These are phyloP conservation scores for Yamadazyma taylorii DNA, from an alignment of 1,139 yeast species.

Conservation along the genomic window DNA sequence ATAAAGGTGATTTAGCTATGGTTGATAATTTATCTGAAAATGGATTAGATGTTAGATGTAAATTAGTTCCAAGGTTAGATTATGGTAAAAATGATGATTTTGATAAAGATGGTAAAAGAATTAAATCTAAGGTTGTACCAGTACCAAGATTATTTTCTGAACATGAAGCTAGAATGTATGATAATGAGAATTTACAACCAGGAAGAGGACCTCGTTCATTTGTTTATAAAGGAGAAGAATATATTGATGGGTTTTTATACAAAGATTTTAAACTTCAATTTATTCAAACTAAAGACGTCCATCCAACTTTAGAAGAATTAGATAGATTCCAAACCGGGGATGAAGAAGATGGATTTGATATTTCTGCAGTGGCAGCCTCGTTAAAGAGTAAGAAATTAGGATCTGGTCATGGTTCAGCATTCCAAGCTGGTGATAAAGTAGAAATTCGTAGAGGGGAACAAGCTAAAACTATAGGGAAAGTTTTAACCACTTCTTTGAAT, in stretches of 20 bases:
- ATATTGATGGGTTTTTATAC: slow-evolving; percentile 80
- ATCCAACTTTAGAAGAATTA: slow-evolving; percentile 86
- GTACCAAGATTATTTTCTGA: slow-evolving; percentile 83
- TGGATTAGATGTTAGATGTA: slow-evolving; percentile 90
- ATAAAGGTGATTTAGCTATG: slow-evolving; percentile 89
- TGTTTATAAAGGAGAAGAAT: slow-evolving; percentile 83
- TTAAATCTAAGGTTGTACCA: slow-evolving; percentile 64
- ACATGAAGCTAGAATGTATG: slow-evolving; percentile 58
- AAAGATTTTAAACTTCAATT: slow-evolving; percentile 85
- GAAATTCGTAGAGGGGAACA: slow-evolving; percentile 93
- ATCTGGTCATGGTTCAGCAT: slow-evolving; percentile 37
- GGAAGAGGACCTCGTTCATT: slow-evolving; percentile 75
- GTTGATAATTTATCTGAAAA: slow-evolving; percentile 93
- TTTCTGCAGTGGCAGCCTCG: slow-evolving; percentile 81
- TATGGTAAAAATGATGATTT: slow-evolving; percentile 71
- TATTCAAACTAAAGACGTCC: slow-evolving; percentile 79
- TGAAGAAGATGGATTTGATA: slow-evolving; percentile 79
- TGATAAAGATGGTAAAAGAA: slow-evolving; percentile 56
- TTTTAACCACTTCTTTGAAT: slow-evolving; percentile 62
- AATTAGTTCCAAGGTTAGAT: slow-evolving; percentile 89
- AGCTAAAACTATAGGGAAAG: slow-evolving; percentile 82
- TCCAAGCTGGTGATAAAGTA: slow-evolving; percentile 93
- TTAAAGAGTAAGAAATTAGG: slow-evolving; percentile 56
- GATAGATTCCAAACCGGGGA: slow-evolving; percentile 75
- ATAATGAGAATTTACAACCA: slow-evolving; percentile 61